Conservation (phyloP, 352 stramenopile species). For the Pythium brassicae region DNA sequence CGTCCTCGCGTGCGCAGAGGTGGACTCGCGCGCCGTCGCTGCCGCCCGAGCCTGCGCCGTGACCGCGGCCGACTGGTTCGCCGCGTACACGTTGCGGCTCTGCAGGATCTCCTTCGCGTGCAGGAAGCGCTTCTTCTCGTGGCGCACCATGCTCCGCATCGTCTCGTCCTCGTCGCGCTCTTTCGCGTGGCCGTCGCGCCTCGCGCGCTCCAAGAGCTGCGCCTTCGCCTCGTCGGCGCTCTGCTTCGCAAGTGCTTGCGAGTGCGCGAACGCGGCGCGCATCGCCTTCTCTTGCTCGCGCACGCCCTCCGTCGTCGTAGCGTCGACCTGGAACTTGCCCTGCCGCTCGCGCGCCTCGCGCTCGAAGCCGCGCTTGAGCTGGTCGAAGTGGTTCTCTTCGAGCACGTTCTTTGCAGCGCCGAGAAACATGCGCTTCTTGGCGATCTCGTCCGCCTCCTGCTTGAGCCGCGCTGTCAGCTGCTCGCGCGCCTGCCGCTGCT, state of each 20-base stretch:
- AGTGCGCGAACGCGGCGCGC: constrained; percentile 27
- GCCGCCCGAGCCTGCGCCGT: constrained; percentile 24
- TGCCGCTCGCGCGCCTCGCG: constrained; percentile 52
- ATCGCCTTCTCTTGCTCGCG: constrained; percentile 31
- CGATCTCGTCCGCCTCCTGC: constrained; percentile 55
- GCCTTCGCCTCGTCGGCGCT: constrained; percentile 22
- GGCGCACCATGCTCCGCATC: constrained; percentile 45
- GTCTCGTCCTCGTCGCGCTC: constrained; percentile 60
- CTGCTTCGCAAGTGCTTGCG: constrained; percentile 17
- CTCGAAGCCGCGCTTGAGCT: constrained; percentile 53
- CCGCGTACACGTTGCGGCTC: constrained; percentile 65
- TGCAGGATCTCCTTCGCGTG: constrained; percentile 58
- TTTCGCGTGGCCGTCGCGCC: constrained; percentile 27
- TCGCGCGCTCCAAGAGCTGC: constrained; percentile 25
- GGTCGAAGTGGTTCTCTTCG: constrained; percentile 75
- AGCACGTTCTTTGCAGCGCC: constrained; percentile 83
- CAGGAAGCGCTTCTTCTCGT: constrained; percentile 51
- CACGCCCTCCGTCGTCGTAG: constrained; percentile 44
- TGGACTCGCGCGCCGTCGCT: constrained; percentile 1
- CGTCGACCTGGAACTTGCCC: constrained; percentile 31
- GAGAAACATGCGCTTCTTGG: constrained; percentile 79
- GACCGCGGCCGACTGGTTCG: constrained; percentile 35
- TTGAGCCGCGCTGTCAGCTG: constrained; percentile 44
- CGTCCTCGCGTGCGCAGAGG: background rate
- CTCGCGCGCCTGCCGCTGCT: constrained; percentile 44